Conservation (phyloP, 345 rosid species). For the Hevea brasiliensis region DNA sequence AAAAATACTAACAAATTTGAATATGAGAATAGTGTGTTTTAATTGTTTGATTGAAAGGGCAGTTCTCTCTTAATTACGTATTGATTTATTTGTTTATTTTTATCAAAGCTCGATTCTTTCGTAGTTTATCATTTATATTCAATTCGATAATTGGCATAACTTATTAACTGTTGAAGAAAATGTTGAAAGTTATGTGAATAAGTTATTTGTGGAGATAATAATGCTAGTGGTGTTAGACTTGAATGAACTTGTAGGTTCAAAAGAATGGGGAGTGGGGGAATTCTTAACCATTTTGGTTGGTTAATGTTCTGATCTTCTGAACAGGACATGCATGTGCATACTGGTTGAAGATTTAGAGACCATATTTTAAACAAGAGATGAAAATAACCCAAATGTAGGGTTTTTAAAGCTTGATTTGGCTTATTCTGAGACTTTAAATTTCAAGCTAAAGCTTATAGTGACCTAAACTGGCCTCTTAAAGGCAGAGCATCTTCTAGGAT, state of each 20-base stretch:
- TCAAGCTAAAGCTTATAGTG: constrained; percentile 2
- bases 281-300: neutral
- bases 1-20: neutral
- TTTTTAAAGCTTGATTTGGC: neutral
- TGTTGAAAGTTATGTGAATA: too few relatives aligned
- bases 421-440: neutral
- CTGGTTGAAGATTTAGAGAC: neutral
- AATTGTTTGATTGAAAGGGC: neutral
- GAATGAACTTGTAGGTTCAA: neutral
- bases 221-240: neutral
- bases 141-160: constrained; percentile 9
- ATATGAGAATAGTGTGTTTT: neutral
- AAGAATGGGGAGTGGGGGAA: neutral
- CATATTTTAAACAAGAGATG: neutral
- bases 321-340: neutral
- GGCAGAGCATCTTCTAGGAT: too few relatives aligned
- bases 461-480: too few relatives aligned
- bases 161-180: too few relatives aligned
- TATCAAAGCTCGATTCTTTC: neutral
- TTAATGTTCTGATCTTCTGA: neutral
- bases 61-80: neutral
- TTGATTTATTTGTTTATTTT: neutral
- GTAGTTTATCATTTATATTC: neutral
- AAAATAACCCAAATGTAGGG: neutral
- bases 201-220: neutral